Conservation (phyloP, 768 basidiomycete genomes). For the Cystofilobasidium ferigula region DNA sequence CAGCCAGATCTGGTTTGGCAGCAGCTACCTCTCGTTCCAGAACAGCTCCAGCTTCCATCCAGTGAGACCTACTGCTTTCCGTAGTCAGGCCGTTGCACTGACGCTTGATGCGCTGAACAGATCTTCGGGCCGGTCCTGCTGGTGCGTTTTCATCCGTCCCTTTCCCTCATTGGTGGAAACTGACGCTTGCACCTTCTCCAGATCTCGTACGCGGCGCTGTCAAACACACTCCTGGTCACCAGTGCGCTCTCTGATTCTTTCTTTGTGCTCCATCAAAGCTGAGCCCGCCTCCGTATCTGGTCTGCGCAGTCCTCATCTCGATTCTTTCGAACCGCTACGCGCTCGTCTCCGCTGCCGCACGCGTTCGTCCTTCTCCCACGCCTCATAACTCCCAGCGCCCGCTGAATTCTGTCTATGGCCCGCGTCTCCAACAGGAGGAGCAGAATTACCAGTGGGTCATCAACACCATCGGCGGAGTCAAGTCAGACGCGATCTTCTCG, state of each 20-base stretch:
- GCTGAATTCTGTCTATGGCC: slow-evolving; percentile 35
- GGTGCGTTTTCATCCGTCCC: neutral
- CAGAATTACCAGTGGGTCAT: slow-evolving; percentile 80
- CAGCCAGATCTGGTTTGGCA: slow-evolving; percentile 56
- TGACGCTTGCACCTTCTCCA: slow-evolving; percentile 42
- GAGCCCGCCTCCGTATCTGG: neutral
- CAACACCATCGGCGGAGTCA: slow-evolving; percentile 56
- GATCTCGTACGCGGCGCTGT: slow-evolving; percentile 65
- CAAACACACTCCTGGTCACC: slow-evolving; percentile 66
- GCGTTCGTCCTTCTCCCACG: neutral
- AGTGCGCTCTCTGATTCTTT: slow-evolving; percentile 47
- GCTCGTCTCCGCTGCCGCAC: slow-evolving; percentile 52
- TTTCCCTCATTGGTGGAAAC: too few species aligned
- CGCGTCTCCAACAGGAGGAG: slow-evolving; percentile 37
- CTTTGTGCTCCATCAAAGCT: neutral
- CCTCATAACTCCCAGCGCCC: slow-evolving; percentile 52
- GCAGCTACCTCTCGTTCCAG: slow-evolving; percentile 41
- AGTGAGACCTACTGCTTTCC: too few species aligned
- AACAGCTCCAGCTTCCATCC: slow-evolving; percentile 45
- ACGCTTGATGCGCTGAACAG: neutral
- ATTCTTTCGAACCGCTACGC: slow-evolving; percentile 84
- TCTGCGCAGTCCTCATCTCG: slow-evolving; percentile 57
- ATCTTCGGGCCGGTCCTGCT: slow-evolving; percentile 9
- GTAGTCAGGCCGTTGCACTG: slow-evolving; percentile 4
- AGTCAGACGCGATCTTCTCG: slow-evolving; percentile 23